Base-by-base conservation (phyloP, 352 stramenopile genomes). In the Phytophthora pisi region DNA sequence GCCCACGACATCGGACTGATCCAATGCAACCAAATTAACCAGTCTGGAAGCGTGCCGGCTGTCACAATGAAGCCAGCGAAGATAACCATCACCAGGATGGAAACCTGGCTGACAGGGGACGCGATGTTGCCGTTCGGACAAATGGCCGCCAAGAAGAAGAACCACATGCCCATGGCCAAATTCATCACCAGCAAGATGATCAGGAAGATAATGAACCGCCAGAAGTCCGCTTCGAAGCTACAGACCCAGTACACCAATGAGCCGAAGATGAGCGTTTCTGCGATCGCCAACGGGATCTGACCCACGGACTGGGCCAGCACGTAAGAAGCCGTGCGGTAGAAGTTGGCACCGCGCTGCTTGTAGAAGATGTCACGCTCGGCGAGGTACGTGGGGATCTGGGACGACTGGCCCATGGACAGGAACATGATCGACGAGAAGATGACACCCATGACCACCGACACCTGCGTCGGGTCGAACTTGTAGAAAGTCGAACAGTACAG, bases 361-460 rank as follows among this genome's bases (percentile, higher is more conserved):
- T 95, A 94, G 71, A 91, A 96, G 10, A 89, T 50, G 1, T 62
- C 74, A 10, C 77, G 79, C 31, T 72, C 69, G 20, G 79, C 73
- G 65, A 96, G 84, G 52, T 94, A 88, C 24, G 77, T 79, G 5
- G 84, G 69, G 26, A 97, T 69, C 54, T 88, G 78, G 4, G 85
- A 57, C 46, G 90, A 89, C 20, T 81, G 77, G 16, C 85, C 83
- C 45, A 97, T 62, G n/a, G 78, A 81, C 10, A 91, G 62, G 63
- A 93, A 96, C 66, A 97, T 84, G 43, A 89, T 77, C 42, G 71
- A 79, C 40, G 88, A 80, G 66, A 96, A 97, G 1, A 96, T 63
- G 34, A 96, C 75, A 61, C 91, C 88, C 45, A 95, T 64, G 4
- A 92, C 65, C 4, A 81, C 55, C 43, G 75, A 67, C 7, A 78